phyloP scores from a whole-genome alignment of 345 rosid genomes.

The Gossypium ekmanianum region DNA sequence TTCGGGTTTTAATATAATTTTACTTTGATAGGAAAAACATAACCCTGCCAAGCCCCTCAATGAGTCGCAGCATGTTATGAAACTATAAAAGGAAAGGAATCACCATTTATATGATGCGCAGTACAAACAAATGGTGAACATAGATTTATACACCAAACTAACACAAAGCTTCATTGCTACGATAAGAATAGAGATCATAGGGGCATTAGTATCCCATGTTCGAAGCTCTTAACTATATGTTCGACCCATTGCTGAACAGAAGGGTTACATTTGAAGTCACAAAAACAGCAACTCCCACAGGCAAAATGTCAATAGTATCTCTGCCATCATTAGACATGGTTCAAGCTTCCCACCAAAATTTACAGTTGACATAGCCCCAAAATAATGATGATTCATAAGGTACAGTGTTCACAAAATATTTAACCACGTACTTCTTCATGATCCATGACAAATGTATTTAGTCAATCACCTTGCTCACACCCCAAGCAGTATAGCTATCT shows the following conservation, averaged over 20 bases:
- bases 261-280: neutral
- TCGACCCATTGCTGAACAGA: neutral
- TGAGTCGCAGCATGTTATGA: neutral
- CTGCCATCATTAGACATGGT: conserved; percentile 1
- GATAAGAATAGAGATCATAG: neutral
- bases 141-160: neutral
- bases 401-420: conserved; percentile 7
- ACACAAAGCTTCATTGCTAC: neutral
- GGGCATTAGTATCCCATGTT: neutral
- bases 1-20: too few relatives aligned
- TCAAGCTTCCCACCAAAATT: conserved; percentile 8
- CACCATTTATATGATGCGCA: neutral
- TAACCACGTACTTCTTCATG: neutral
- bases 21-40: too few relatives aligned
- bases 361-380: conserved; percentile 3
- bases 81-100: neutral
- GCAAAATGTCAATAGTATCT: neutral
- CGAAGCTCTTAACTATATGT: neutral
- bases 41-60: neutral
- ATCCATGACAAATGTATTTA: neutral
- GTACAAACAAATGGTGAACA: too few relatives aligned
- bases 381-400: conserved; percentile 4
- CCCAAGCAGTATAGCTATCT: conserved; percentile 85
- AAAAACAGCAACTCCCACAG: neutral
- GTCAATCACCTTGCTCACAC: conserved; percentile 47